phyloP scores from a whole-genome alignment of 2,329 filamentous ascomycete genomes.

The Fusarium camptoceras region DNA sequence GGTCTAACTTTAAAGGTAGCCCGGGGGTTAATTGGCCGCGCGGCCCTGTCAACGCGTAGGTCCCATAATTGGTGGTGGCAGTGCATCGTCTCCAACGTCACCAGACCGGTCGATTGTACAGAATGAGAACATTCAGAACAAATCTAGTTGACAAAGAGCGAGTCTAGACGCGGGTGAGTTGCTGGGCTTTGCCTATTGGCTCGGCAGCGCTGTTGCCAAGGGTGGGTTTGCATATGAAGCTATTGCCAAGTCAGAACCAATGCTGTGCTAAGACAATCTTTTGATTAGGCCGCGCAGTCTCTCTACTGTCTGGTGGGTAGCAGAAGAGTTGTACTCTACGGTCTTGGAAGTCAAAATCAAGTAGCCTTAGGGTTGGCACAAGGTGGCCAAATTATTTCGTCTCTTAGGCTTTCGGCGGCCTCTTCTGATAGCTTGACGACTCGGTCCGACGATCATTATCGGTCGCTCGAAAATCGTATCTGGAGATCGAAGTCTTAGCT shows the following conservation, averaged over 20 bases:
- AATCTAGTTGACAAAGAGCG: neutral
- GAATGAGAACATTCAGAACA: neutral
- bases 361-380: neutral
- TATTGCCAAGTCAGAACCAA: neutral
- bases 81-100: slow-evolving; percentile 38
- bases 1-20: slow-evolving; percentile 21
- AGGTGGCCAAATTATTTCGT: neutral
- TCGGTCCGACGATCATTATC: neutral
- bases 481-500: neutral
- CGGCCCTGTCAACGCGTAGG: slow-evolving; percentile 36
- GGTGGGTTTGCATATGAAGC: neutral
- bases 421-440: neutral
- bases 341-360: neutral
- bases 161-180: neutral
- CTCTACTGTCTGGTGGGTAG: neutral
- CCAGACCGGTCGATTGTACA: neutral
- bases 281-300: neutral
- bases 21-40: slow-evolving; percentile 31
- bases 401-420: neutral
- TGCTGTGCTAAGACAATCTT: neutral
- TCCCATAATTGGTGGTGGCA: slow-evolving; percentile 41
- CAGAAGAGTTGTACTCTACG: neutral
- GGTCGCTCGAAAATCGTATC: neutral
- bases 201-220: neutral
- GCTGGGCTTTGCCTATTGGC: neutral